Evolutionary conservation across 345 rosid genomes (phyloP).

Genomic region (Lumnitzera racemosa): DNA sequence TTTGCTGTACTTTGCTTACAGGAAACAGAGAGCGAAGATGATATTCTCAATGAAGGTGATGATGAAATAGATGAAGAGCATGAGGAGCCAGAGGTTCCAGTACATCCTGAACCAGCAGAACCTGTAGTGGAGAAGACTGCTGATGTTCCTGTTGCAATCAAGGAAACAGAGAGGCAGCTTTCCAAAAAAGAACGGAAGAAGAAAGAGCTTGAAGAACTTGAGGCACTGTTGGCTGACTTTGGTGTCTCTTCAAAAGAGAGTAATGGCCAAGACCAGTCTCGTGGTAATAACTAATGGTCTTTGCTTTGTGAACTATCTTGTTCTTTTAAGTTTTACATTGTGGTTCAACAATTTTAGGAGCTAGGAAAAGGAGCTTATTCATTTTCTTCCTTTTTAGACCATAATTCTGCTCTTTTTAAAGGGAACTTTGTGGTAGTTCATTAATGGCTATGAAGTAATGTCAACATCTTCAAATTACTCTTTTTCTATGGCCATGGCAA

Average conservation of each 20-base stretch:
- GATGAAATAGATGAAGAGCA: conserved; percentile 73
- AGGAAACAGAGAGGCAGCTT: conserved; percentile 82
- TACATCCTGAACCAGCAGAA: conserved; percentile 54
- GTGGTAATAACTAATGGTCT: conserved; percentile 23
- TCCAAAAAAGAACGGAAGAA: conserved; percentile 85
- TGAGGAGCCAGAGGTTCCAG: conserved; percentile 48
- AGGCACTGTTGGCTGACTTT: conserved; percentile 78
- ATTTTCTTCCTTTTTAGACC: too few species aligned
- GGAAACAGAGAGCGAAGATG: conserved; percentile 92
- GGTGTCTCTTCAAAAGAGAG: conserved; percentile 43
- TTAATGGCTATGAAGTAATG: too few species aligned
- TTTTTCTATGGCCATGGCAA: too few species aligned
- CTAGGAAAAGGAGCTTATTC: too few species aligned
- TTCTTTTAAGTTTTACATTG: too few species aligned
- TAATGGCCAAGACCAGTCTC: conserved; percentile 39
- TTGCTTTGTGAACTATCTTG: too few species aligned
- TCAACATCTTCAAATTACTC: too few species aligned
- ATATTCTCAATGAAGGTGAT: conserved; percentile 66
- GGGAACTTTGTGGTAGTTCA: too few species aligned
- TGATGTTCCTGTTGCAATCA: conserved; percentile 43
- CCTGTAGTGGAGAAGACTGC: conserved; percentile 35
- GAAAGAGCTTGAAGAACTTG: conserved; percentile 89
- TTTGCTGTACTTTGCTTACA: conserved; percentile 14
- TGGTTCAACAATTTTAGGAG: too few species aligned
- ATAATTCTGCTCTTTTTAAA: too few species aligned